Evolutionary conservation across 1,284 basidiomycete species (phyloP).

Genomic region (Ceratobasidium sp.): DNA sequence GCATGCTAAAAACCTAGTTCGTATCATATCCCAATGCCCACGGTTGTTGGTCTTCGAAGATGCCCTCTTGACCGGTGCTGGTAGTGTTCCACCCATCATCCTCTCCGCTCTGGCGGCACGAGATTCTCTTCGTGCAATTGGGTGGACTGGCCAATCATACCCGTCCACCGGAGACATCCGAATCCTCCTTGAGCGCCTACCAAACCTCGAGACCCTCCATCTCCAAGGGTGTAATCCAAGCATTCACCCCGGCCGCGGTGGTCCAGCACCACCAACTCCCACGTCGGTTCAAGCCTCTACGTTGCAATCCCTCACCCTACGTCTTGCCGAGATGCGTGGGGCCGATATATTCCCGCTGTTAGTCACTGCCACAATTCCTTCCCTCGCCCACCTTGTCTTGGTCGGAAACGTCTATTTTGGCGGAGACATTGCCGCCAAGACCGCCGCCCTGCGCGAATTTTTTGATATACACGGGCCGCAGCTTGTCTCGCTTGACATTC

Average conservation of each 20-base stretch:
- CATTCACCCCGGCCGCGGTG: not conserved
- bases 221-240: slow-evolving; percentile 38
- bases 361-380: slow-evolving; percentile 14
- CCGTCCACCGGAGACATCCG: slow-evolving; percentile 32
- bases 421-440: slow-evolving; percentile 32
- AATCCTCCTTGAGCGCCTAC: slow-evolving; percentile 14
- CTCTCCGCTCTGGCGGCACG: slow-evolving; percentile 17
- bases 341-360: slow-evolving; percentile 30
- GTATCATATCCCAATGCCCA: slow-evolving; percentile 31
- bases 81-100: not conserved
- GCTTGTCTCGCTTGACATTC: slow-evolving; percentile 30
- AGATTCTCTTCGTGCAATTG: slow-evolving; percentile 29
- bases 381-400: slow-evolving; percentile 22
- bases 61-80: slow-evolving; percentile 24
- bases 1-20: slow-evolving; percentile 21
- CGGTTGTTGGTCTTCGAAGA: slow-evolving; percentile 29
- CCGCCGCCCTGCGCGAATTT: slow-evolving; percentile 31
- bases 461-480: slow-evolving; percentile 36
- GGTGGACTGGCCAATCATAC: slow-evolving; percentile 35
- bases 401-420: slow-evolving; percentile 36
- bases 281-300: slow-evolving; percentile 7
- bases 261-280: slow-evolving; percentile 16
- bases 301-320: slow-evolving; percentile 20
- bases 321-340: slow-evolving; percentile 36
- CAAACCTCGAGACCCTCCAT: slow-evolving; percentile 35